Conservation (phyloP, 108 stramenopile genomes). For the Fistulifera solaris region DNA sequence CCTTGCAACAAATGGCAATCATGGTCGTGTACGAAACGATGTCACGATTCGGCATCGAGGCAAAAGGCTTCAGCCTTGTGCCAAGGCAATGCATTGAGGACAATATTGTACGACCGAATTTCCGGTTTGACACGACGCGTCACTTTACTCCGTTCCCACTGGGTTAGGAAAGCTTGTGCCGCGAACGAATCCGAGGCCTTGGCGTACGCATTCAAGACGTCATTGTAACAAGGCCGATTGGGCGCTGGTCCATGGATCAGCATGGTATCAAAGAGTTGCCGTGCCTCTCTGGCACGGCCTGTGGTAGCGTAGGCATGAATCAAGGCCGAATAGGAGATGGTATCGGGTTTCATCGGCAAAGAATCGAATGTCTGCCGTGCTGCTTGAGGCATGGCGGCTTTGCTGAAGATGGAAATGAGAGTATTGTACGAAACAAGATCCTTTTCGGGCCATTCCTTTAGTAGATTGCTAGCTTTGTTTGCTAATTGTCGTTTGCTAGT, state of each 20-base stretch:
- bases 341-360: slow-evolving; percentile 10
- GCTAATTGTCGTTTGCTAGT: no score
- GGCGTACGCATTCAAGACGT: slow-evolving; percentile 40
- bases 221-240: slow-evolving; percentile 31
- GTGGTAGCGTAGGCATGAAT: slow-evolving; percentile 25
- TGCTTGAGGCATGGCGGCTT: not conserved
- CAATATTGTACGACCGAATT: slow-evolving; percentile 20
- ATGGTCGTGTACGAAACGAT: slow-evolving; percentile 7
- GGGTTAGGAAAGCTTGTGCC: slow-evolving; percentile 12
- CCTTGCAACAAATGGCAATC: slow-evolving; percentile 4
- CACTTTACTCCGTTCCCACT: slow-evolving; percentile 4
- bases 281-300: slow-evolving; percentile 23
- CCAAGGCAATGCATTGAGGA: slow-evolving; percentile 13
- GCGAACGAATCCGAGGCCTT: slow-evolving; percentile 14
- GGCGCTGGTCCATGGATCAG: slow-evolving; percentile 5
- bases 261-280: slow-evolving; percentile 21
- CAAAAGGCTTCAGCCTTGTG: slow-evolving; percentile 3
- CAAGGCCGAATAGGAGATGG: slow-evolving; percentile 15
- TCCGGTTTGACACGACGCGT: slow-evolving; percentile 8
- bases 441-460: no score
- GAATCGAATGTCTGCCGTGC: not conserved
- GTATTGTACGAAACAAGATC: slow-evolving; percentile 16
- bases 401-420: slow-evolving; percentile 2
- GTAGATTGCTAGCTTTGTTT: no score
- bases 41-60: slow-evolving; percentile 2